These are phyloP conservation scores for Fusarium subglutinans DNA, from an alignment of 2,329 filamentous ascomycete species.

Conservation along the genomic window DNA sequence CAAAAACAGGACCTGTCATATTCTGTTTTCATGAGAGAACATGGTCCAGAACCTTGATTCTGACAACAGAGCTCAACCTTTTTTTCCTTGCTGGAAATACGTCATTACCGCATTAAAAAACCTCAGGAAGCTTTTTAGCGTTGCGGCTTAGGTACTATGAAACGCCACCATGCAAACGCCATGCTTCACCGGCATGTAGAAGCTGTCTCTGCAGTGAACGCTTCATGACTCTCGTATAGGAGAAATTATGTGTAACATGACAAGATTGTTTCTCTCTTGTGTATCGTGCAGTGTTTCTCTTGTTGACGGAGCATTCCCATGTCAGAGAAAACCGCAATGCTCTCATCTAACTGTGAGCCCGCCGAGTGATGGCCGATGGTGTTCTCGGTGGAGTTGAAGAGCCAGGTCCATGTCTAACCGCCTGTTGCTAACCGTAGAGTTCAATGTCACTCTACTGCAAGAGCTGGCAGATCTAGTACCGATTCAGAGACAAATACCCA, in stretches of 20 bases:
- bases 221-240: conserved; percentile 30
- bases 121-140: conserved; percentile 24
- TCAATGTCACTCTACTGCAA: conserved; percentile 36
- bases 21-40: conserved; percentile 4
- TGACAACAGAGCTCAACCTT: neutral
- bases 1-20: conserved; percentile 10
- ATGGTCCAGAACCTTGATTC: conserved; percentile 31
- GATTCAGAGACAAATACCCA: conserved; percentile 24
- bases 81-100: conserved; percentile 23
- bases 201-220: conserved; percentile 19
- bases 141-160: conserved; percentile 6
- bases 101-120: conserved; percentile 32
- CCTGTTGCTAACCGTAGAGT: conserved; percentile 16
- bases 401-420: conserved; percentile 21
- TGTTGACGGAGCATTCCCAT: neutral
- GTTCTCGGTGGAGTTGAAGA: conserved; percentile 34
- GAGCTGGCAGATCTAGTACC: conserved; percentile 18
- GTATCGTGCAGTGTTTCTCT: conserved; percentile 2
- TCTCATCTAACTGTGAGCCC: conserved; percentile 3
- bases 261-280: neutral
- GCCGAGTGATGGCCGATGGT: conserved; percentile 34
- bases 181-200: conserved; percentile 33
- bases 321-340: neutral
- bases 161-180: conserved; percentile 28
- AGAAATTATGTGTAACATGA: conserved; percentile 17